phyloP scores from a whole-genome alignment of 768 basidiomycete species.

The Clitopilus hobsonii region DNA sequence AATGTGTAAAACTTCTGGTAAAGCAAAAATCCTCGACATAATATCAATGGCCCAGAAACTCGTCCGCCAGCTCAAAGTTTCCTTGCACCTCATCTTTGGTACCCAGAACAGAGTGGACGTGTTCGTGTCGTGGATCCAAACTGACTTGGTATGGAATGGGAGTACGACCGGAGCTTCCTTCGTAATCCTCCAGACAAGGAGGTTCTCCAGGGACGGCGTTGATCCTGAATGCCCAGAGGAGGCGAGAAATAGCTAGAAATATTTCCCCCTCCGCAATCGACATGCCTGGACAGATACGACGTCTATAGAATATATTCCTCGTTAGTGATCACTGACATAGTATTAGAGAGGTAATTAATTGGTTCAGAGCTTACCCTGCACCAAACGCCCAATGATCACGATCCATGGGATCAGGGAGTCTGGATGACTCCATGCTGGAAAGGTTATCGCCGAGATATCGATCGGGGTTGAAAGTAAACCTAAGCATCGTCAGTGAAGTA shows the following conservation, averaged over 20 bases:
- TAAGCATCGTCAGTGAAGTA: not conserved
- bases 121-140: slow-evolving; percentile 22
- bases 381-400: slow-evolving; percentile 49
- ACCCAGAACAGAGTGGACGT: slow-evolving; percentile 15
- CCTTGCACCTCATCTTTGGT: not conserved
- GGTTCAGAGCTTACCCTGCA: slow-evolving; percentile 29
- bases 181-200: slow-evolving; percentile 40
- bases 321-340: not conserved
- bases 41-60: not conserved
- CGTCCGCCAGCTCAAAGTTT: not conserved
- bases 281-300: slow-evolving; percentile 40
- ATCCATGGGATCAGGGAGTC: slow-evolving; percentile 33
- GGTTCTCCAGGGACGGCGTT: slow-evolving; percentile 33
- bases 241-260: slow-evolving; percentile 37
- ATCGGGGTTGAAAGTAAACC: slow-evolving; percentile 27
- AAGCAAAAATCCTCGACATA: too few relatives aligned
- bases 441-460: slow-evolving; percentile 34
- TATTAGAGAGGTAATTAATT: not conserved
- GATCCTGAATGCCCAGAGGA: slow-evolving; percentile 43
- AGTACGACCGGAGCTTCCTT: slow-evolving; percentile 38
- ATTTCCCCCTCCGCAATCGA: slow-evolving; percentile 41
- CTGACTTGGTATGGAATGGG: slow-evolving; percentile 36
- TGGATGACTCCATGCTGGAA: slow-evolving; percentile 35
- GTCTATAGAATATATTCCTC: slow-evolving; percentile 11
- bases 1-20: too few relatives aligned